phyloP scores from a whole-genome alignment of 495 filamentous ascomycete genomes.

The Neurospora africana region DNA sequence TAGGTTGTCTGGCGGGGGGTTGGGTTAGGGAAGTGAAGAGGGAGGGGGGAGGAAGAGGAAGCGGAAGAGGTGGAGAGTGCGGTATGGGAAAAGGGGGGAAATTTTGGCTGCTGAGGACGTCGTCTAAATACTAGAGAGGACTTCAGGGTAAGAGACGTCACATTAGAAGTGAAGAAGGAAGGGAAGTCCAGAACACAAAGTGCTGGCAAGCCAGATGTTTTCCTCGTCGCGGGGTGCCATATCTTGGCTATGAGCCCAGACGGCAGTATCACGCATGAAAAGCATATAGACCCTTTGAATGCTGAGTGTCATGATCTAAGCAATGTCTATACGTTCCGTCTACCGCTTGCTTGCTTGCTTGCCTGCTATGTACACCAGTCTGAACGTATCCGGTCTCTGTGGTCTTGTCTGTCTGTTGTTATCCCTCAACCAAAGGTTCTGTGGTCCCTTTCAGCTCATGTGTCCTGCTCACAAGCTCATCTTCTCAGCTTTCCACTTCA shows the following conservation, averaged over 20 bases:
- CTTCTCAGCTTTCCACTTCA: conserved; percentile 3
- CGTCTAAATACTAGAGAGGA: not conserved
- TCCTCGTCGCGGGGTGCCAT: not conserved
- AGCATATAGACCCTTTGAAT: not conserved
- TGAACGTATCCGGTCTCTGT: not conserved
- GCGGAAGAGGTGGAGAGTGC: not conserved
- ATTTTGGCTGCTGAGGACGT: not conserved
- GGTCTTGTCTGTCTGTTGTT: not conserved
- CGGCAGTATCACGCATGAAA: not conserved
- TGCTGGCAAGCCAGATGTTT: not conserved
- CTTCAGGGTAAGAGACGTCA: not conserved
- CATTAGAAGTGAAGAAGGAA: not conserved
- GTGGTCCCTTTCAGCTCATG: not conserved
- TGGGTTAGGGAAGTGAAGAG: not conserved
- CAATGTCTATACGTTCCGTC: not conserved
- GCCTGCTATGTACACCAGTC: conserved; percentile 3
- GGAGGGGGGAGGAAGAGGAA: not conserved
- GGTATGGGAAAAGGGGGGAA: not conserved
- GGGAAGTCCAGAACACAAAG: not conserved
- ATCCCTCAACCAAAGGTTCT: not conserved
- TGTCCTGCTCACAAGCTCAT: not conserved
- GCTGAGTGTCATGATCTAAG: not conserved
- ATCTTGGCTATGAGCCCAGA: not conserved
- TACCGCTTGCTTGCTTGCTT: not conserved
- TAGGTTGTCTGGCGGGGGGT: not conserved